Percentiles rank a stretch among this genome's conserved stretches.
phyloP scores from a whole-genome alignment of 352 stramenopile species.

The Pythium chondricola region DNA sequence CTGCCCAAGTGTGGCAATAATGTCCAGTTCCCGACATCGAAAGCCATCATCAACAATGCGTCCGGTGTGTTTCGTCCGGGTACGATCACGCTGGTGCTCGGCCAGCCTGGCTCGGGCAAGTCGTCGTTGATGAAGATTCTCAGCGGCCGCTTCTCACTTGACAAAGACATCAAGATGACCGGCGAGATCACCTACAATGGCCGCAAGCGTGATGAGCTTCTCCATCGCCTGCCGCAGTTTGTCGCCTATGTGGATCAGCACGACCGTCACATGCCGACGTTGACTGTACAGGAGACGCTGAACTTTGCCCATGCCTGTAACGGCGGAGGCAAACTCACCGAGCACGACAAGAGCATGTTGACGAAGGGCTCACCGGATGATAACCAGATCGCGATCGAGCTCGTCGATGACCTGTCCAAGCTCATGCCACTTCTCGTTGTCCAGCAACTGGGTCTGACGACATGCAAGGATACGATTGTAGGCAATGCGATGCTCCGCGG shows the following conservation, averaged over 20 bases:
- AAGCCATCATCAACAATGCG: constrained; percentile 25
- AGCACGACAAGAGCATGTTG: constrained; percentile 27
- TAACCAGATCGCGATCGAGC: constrained; percentile 20
- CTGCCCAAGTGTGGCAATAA: constrained; percentile 10
- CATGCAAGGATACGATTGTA: constrained; percentile 39
- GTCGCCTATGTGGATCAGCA: constrained; percentile 30
- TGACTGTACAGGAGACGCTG: constrained; percentile 90
- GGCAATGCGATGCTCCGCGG: constrained; percentile 37
- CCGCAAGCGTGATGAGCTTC: constrained; percentile 6
- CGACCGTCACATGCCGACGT: constrained; percentile 70
- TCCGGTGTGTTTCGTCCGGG: constrained; percentile 22
- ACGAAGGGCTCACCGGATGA: constrained; percentile 22
- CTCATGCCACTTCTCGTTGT: constrained; percentile 7
- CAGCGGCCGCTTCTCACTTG: constrained; percentile 17
- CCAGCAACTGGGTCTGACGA: constrained; percentile 23
- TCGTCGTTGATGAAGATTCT: constrained; percentile 26
- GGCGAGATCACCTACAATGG: constrained; percentile 27
- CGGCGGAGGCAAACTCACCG: constrained; percentile 11
- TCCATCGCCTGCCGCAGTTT: constrained; percentile 23
- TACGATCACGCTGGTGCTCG: constrained; percentile 21
- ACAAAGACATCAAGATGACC: constrained; percentile 14
- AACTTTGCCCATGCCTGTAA: constrained; percentile 83
- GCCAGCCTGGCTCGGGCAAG: constrained; percentile 17
- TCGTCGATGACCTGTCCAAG: constrained; percentile 11
- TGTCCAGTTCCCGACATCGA: constrained; percentile 7